phyloP scores from a whole-genome alignment of 345 rosid species.

The Euphorbia lathyris region DNA sequence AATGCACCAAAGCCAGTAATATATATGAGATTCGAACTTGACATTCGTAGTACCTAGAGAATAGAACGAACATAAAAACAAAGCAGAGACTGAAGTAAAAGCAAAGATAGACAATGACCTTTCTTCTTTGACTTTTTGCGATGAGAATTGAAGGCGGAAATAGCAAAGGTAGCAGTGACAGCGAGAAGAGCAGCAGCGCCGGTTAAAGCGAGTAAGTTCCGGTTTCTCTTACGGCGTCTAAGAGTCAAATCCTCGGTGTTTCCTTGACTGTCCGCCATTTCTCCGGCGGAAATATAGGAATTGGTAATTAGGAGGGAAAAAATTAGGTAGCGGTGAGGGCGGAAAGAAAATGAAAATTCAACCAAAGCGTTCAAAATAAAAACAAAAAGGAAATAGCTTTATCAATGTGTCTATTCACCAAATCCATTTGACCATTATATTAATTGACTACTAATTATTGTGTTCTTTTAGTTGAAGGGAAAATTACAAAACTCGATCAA shows the following conservation, averaged over 20 bases:
- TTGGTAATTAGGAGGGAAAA: slow-evolving; percentile 16
- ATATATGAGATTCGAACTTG: neutral
- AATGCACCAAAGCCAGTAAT: too few relatives aligned
- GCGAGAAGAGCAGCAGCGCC: slow-evolving; percentile 72
- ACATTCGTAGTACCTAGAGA: neutral
- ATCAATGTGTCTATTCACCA: too few relatives aligned
- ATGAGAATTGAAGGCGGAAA: slow-evolving; percentile 59
- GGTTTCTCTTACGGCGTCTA: slow-evolving; percentile 43
- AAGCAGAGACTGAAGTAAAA: neutral
- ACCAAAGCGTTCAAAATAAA: neutral
- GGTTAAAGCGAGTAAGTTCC: slow-evolving; percentile 52
- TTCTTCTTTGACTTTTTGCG: slow-evolving; percentile 50
- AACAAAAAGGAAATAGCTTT: neutral
- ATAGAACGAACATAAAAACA: neutral
- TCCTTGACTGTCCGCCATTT: slow-evolving; percentile 42
- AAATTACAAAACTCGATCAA: too few relatives aligned
- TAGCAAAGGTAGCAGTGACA: slow-evolving; percentile 58
- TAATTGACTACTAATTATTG: too few relatives aligned
- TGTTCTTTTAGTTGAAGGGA: too few relatives aligned
- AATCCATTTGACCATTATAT: too few relatives aligned
- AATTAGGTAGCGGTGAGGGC: neutral
- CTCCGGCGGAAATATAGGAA: neutral
- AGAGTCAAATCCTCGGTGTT: slow-evolving; percentile 24
- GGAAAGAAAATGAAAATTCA: neutral
- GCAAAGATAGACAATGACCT: slow-evolving; percentile 29